Evolutionary conservation across 192 early-diverging fungal species (phyloP), one percentile per base, ranked within the genome.

Genomic region (Coemansia sp.): DNA sequence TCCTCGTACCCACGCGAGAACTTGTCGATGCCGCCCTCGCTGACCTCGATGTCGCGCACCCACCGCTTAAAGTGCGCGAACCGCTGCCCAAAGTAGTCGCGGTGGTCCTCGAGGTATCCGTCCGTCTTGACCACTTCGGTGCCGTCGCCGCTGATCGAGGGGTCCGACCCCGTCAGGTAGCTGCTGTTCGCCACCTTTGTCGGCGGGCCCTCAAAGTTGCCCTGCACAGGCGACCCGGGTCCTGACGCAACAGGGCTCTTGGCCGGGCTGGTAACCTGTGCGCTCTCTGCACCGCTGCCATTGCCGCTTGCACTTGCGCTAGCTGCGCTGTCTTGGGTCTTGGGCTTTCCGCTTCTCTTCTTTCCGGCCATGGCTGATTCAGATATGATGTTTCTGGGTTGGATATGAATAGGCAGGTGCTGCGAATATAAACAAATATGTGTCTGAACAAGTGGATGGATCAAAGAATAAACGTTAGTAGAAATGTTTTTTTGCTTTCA

Each of bases 1-100:
- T 64, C 54, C 57, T 94, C 87, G 61, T 91, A 93, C 21, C 87
- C 88, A 17, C 86, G 84, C 17, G 91, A 84, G 69, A 93, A 98
- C 43, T 80, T 79, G 58, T 94, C 93, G 51, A 89, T 87, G 27
- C 94, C 89, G 43, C 91, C 91, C 66, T 90, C 88, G 52, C 73
- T 56, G 11, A 67, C 27, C 15, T 88, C 83, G 39, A 95, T 93
- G 14, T 58, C 81, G 9, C 87, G 58, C 42, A 86, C 67, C 89
- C 87, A 93, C n/a, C 85, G 67, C 57, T 85, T 67, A 59, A 81
- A 93, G 44, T 66, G 73, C 9, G 69, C 66, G 54, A 82, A 85
- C 55, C 88, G 69, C 64, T 66, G 62, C 34, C 68, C 67, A 39
- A 95, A 69, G 27, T 83, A 80, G 23, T 61, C 74, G 25, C 71